Percentiles rank a stretch among this genome's conserved stretches.
Conservation (phyloP, 2,329 filamentous ascomycete species). For the Alternaria consortialis region DNA sequence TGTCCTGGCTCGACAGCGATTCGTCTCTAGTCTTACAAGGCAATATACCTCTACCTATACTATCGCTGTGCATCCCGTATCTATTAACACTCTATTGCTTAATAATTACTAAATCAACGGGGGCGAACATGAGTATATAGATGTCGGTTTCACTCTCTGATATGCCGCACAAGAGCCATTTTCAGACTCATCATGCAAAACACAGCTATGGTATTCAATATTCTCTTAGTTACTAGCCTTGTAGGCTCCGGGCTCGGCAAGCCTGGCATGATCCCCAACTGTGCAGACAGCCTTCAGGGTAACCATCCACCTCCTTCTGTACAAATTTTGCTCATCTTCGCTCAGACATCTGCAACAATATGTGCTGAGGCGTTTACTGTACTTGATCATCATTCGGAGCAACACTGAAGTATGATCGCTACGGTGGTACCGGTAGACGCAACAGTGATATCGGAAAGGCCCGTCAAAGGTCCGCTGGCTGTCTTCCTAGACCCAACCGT, state of each 20-base stretch:
- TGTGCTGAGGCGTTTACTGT: constrained; percentile 10
- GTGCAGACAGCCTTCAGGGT: constrained; percentile 1
- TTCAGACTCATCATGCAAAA: neutral
- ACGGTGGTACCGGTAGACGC: constrained; percentile 1
- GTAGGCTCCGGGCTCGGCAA: neutral
- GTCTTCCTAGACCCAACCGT: neutral
- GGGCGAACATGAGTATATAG: neutral
- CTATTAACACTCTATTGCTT: too few relatives aligned
- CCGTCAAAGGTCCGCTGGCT: constrained; percentile 2
- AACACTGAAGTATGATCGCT: constrained; percentile 2
- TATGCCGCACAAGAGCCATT: neutral
- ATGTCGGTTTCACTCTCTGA: neutral
- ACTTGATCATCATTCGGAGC: constrained; percentile 1
- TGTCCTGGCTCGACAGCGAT: too few relatives aligned
- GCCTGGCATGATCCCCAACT: constrained; percentile 6
- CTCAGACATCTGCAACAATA: constrained; percentile 7
- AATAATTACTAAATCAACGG: neutral
- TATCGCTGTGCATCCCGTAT: too few relatives aligned
- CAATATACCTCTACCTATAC: too few relatives aligned
- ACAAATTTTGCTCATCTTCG: neutral
- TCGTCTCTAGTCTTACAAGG: too few relatives aligned
- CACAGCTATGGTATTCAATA: constrained; percentile 1
- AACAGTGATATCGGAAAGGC: neutral
- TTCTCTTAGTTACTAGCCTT: neutral
- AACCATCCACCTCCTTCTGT: neutral